These are phyloP conservation scores for Ustilago trichophora DNA, from an alignment of 1,284 basidiomycete species.

Conservation along the genomic window DNA sequence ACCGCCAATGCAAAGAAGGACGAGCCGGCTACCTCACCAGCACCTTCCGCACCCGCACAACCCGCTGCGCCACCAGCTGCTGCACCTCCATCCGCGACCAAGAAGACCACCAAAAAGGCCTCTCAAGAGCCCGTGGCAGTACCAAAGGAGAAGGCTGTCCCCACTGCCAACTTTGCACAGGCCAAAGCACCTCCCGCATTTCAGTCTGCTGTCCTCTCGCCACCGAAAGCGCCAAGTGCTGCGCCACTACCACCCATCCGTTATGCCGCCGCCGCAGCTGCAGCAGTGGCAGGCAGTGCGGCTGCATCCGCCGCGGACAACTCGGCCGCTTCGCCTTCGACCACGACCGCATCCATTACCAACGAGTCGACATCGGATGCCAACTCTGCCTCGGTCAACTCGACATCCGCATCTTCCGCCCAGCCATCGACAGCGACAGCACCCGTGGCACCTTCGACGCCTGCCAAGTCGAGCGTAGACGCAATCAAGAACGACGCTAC, in stretches of 20 bases:
- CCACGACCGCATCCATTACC: conserved; percentile 24
- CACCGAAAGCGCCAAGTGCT: conserved; percentile 52
- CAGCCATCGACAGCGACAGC: conserved; percentile 7
- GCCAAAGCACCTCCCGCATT: conserved; percentile 70
- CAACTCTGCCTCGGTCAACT: background rate
- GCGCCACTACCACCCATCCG: conserved; percentile 75
- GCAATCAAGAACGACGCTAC: conserved; percentile 14
- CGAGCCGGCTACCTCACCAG: conserved; percentile 11
- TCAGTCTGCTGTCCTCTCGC: conserved; percentile 47
- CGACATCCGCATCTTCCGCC: conserved; percentile 18
- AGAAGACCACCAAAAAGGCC: conserved; percentile 49
- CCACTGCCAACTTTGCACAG: conserved; percentile 78
- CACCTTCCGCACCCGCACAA: conserved; percentile 10
- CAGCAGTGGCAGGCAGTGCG: conserved; percentile 69
- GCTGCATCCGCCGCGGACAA: conserved; percentile 27
- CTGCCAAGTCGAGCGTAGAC: conserved; percentile 27
- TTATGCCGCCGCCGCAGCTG: conserved; percentile 90
- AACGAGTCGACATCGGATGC: conserved; percentile 20
- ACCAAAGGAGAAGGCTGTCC: conserved; percentile 74
- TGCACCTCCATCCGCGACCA: conserved; percentile 22
- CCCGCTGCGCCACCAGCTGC: conserved; percentile 11
- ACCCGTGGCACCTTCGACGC: conserved; percentile 11
- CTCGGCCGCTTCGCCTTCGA: conserved; percentile 27
- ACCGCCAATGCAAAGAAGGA: conserved; percentile 68
- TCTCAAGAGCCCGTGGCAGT: conserved; percentile 44